Evolutionary conservation across 805 yeast genomes (phyloP).

Genomic region (Debaryomyces castellii): DNA sequence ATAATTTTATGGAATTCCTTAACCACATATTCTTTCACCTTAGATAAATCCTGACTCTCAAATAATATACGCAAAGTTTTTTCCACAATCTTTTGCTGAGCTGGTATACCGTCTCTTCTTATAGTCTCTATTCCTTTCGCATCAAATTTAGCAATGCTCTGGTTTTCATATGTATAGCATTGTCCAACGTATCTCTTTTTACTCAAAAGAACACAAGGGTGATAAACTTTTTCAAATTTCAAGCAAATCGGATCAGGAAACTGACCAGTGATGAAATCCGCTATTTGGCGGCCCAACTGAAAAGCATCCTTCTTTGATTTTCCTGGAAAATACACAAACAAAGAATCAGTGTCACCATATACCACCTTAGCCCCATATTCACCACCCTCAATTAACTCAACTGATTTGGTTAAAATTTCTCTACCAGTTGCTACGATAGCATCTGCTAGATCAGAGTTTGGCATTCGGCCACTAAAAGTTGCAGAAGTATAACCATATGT

Average conservation of each 20-base stretch:
- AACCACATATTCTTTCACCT: conserved; percentile 63
- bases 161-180: conserved; percentile 61
- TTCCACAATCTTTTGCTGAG: conserved; percentile 81
- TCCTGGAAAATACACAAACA: conserved; percentile 90
- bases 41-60: conserved; percentile 67
- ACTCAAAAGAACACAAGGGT: conserved; percentile 73
- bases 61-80: conserved; percentile 66
- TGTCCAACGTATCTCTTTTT: conserved; percentile 93
- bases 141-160: conserved; percentile 68
- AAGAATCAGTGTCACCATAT: conserved; percentile 94
- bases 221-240: conserved; percentile 91
- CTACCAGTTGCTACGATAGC: conserved; percentile 90
- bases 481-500: conserved; percentile 97
- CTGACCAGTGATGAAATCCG: conserved; percentile 55
- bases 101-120: conserved; percentile 91
- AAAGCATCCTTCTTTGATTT: conserved; percentile 77
- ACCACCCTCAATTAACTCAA: conserved; percentile 61
- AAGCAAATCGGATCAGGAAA: conserved; percentile 82
- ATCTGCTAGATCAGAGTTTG: conserved; percentile 92
- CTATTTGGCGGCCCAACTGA: conserved; percentile 67
- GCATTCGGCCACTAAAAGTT: conserved; percentile 95
- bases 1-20: conserved; percentile 67
- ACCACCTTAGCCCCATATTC: conserved; percentile 88
- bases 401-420: conserved; percentile 74
- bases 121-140: conserved; percentile 97